Conservation (phyloP, 2,329 filamentous ascomycete genomes). For the Alternaria dauci region DNA sequence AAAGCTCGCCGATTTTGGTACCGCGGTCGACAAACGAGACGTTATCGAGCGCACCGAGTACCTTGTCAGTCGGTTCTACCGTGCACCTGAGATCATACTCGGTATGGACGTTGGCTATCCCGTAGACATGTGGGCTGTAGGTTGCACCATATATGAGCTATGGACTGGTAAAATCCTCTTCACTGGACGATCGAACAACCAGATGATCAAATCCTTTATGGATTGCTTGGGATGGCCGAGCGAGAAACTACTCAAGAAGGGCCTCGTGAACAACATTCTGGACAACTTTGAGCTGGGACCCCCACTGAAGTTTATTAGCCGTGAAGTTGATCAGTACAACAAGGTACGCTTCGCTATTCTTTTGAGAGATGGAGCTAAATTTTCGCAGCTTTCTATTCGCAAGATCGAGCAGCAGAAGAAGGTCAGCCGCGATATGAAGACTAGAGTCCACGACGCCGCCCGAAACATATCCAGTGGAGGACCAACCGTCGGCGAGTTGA, state of each 20-base stretch:
- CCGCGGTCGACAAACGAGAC: constrained; percentile 90
- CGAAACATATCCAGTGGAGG: constrained; percentile 73
- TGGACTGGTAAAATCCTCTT: constrained; percentile 98
- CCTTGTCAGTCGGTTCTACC: constrained; percentile 95
- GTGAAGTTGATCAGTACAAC: constrained; percentile 68
- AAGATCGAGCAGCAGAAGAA: constrained; percentile 70
- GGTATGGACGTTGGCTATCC: constrained; percentile 96
- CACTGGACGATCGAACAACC: constrained; percentile 93
- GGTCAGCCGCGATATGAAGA: constrained; percentile 75
- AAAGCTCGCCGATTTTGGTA: constrained; percentile 96
- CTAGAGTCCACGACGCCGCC: constrained; percentile 75
- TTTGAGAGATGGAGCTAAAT: constrained; percentile 6
- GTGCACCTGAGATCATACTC: constrained; percentile 94
- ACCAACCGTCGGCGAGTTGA: constrained; percentile 76
- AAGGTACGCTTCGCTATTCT: constrained; percentile 31
- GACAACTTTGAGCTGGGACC: constrained; percentile 63
- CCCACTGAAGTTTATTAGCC: constrained; percentile 84
- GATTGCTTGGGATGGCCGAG: constrained; percentile 93
- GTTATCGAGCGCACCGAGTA: constrained; percentile 88
- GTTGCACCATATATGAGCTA: constrained; percentile 94
- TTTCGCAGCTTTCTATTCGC: constrained; percentile 68
- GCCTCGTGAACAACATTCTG: constrained; percentile 72
- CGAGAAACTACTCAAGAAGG: constrained; percentile 85
- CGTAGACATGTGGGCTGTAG: constrained; percentile 97
- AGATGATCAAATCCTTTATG: constrained; percentile 97